phyloP scores from a whole-genome alignment of 176 grass and related monocot genomes.

The Oryza rufipogon region DNA sequence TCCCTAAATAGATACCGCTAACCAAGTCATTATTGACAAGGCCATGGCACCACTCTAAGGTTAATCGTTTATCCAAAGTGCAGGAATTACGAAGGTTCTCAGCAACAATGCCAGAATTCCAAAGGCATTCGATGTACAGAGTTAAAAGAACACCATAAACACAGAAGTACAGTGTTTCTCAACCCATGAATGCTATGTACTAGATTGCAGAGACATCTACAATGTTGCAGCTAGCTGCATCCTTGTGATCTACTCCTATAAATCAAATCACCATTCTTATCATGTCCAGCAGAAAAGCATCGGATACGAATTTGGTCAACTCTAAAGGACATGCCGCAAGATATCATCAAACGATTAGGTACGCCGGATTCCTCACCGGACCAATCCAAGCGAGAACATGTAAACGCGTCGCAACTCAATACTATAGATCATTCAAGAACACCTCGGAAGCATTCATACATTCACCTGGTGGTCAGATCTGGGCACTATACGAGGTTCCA shows the following conservation, averaged over 20 bases:
- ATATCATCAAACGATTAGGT: not conserved
- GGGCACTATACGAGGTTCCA: slow-evolving; percentile 5
- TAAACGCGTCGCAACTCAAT: not conserved
- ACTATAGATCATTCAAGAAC: not conserved
- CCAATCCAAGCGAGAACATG: not conserved
- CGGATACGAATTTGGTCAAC: not conserved
- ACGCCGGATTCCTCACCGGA: not conserved
- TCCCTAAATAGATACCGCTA: not conserved
- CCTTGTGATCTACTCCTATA: not conserved
- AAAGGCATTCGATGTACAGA: not conserved
- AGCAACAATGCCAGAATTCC: not conserved
- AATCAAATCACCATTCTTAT: slow-evolving; percentile 1
- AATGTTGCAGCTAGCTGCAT: not conserved
- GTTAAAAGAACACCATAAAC: not conserved
- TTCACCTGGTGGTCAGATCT: slow-evolving; percentile 29
- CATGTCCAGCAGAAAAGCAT: not conserved
- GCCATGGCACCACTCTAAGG: not conserved
- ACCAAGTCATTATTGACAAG: not conserved
- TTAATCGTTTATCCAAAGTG: not conserved
- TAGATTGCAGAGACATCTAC: not conserved
- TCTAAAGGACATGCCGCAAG: not conserved
- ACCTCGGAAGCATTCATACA: not conserved
- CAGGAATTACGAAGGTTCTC: not conserved
- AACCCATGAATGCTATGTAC: not conserved
- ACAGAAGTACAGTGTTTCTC: not conserved